Evolutionary conservation across 1,139 yeast species (phyloP).

Genomic region (Lodderomyces oxycetoniae): DNA sequence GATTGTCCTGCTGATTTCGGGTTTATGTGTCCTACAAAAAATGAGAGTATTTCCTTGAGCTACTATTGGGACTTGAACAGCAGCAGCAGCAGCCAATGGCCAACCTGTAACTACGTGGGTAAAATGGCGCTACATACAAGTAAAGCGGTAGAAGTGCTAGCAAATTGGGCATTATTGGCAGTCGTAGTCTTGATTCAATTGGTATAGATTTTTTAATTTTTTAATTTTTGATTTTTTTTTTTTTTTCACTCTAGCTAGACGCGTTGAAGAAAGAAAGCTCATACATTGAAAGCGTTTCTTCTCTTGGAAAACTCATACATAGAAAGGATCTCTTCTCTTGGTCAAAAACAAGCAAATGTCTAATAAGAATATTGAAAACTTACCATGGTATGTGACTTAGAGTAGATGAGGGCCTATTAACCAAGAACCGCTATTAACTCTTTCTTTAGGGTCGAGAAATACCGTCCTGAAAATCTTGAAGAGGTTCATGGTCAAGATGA

Average conservation of each 20-base stretch:
- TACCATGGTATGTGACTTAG: slow-evolving; percentile 37
- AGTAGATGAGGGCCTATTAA: neutral
- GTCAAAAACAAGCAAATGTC: slow-evolving; percentile 6
- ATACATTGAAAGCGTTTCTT: no score
- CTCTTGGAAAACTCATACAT: no score
- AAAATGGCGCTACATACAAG: slow-evolving; percentile 4
- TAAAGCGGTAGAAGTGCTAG: slow-evolving; percentile 1
- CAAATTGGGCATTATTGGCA: slow-evolving; percentile 8
- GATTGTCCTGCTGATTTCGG: slow-evolving; percentile 79
- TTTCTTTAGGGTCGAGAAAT: slow-evolving; percentile 77
- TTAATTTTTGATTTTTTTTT: no score
- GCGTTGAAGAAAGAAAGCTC: no score
- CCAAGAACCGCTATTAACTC: slow-evolving; percentile 3
- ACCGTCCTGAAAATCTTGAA: slow-evolving; percentile 77
- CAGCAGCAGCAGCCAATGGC: slow-evolving; percentile 17
- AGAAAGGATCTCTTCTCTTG: no score
- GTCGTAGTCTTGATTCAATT: slow-evolving; percentile 3
- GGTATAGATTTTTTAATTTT: slow-evolving; percentile 2
- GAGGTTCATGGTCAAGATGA: slow-evolving; percentile 92
- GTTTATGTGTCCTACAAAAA: slow-evolving; percentile 62
- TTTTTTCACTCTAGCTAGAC: neutral
- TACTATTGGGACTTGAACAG: slow-evolving; percentile 38
- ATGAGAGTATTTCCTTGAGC: slow-evolving; percentile 35
- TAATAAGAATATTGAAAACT: slow-evolving; percentile 22
- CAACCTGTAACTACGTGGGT: slow-evolving; percentile 53